phyloP scores from a whole-genome alignment of 805 yeast genomes.

The Ogataea polymorpha region DNA sequence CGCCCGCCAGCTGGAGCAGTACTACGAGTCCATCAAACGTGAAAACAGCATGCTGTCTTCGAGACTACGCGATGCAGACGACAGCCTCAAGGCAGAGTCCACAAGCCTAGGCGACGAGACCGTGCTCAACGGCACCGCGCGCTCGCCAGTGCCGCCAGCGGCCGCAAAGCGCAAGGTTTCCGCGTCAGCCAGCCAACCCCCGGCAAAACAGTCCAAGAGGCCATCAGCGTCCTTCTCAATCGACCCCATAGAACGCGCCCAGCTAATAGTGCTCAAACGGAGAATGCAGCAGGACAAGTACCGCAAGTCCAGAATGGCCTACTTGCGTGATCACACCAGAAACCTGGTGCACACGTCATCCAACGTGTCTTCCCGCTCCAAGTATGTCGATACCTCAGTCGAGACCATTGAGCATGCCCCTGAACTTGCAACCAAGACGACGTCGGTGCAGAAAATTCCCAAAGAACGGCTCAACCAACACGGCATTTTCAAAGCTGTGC shows the following conservation, averaged over 20 bases:
- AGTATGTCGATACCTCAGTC: slow-evolving; percentile 22
- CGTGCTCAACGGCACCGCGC: neutral
- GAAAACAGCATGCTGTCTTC: slow-evolving; percentile 21
- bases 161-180: slow-evolving; percentile 5
- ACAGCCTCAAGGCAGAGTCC: slow-evolving; percentile 14
- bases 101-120: slow-evolving; percentile 10
- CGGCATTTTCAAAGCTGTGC: slow-evolving; percentile 24
- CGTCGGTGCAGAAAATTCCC: slow-evolving; percentile 13
- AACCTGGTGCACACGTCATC: slow-evolving; percentile 22
- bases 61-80: slow-evolving; percentile 14
- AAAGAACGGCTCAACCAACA: slow-evolving; percentile 22
- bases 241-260: slow-evolving; percentile 34
- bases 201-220: neutral
- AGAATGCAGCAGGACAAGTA: slow-evolving; percentile 42
- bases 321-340: slow-evolving; percentile 34
- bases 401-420: slow-evolving; percentile 20
- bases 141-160: neutral
- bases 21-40: slow-evolving; percentile 26
- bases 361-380: slow-evolving; percentile 11
- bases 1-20: slow-evolving; percentile 27
- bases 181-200: neutral
- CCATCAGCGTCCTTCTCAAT: slow-evolving; percentile 13
- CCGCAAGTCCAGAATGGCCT: slow-evolving; percentile 46
- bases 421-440: slow-evolving; percentile 1
- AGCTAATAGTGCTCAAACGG: slow-evolving; percentile 30